Conservation (phyloP, 305 asterid species). For the Fraxinus ornus region DNA sequence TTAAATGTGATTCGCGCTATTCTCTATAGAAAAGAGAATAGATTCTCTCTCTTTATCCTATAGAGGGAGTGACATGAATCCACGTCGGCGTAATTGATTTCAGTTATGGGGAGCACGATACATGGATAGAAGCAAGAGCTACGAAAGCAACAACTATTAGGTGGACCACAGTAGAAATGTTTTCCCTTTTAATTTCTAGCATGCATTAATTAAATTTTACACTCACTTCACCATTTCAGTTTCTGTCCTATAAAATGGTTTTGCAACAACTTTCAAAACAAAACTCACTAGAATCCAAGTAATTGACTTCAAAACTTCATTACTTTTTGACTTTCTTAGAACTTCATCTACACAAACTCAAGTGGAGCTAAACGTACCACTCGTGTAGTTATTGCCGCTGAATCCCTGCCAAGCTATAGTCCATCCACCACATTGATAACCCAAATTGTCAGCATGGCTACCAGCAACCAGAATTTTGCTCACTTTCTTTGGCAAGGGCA, state of each 20-base stretch:
- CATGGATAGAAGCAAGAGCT: neutral
- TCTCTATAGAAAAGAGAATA: no score
- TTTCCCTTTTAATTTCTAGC: neutral
- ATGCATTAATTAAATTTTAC: neutral
- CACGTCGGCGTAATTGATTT: no score
- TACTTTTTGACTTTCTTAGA: no score
- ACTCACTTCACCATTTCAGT: neutral
- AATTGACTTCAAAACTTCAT: no score
- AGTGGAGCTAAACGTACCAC: constrained; percentile 27
- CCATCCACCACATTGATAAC: constrained; percentile 96
- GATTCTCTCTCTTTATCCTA: no score
- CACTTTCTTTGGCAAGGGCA: constrained; percentile 75
- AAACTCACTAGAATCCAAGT: neutral
- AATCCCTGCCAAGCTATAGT: constrained; percentile 86
- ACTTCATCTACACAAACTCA: no score
- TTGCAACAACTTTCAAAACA: neutral
- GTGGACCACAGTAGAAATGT: neutral
- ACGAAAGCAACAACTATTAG: neutral
- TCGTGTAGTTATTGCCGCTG: constrained; percentile 24
- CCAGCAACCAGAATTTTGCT: constrained; percentile 73
- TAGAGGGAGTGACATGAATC: no score
- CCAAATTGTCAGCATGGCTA: constrained; percentile 83
- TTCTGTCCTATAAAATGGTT: neutral
- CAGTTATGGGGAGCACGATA: no score
- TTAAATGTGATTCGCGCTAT: neutral